These are phyloP conservation scores for Glomus cerebriforme DNA, from an alignment of 192 early-diverging fungal genomes.

Conservation along the genomic window DNA sequence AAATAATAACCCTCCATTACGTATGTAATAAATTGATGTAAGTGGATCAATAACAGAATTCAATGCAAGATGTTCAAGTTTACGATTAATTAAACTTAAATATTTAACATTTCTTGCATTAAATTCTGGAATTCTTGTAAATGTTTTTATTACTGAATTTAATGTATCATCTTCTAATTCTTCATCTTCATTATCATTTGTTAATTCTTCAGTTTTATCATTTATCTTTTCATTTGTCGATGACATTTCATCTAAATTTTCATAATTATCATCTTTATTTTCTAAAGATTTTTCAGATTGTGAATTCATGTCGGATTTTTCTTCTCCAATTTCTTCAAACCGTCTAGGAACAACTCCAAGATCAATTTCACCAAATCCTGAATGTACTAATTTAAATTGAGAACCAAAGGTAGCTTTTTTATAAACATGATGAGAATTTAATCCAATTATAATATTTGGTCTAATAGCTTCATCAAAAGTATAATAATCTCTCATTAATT, in stretches of 20 bases:
- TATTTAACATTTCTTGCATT: conserved; percentile 38
- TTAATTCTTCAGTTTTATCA: too few species aligned
- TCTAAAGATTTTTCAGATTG: not conserved
- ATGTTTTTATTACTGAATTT: not conserved
- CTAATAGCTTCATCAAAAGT: not conserved
- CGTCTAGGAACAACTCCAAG: conserved; percentile 16
- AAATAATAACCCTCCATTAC: conserved; percentile 54
- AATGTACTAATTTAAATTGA: not conserved
- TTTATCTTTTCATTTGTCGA: not conserved
- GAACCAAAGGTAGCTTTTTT: not conserved
- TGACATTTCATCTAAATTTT: not conserved
- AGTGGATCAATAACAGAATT: conserved; percentile 71
- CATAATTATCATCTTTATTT: not conserved
- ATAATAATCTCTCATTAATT: conserved; percentile 13
- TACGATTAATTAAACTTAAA: conserved; percentile 45
- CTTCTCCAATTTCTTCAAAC: not conserved
- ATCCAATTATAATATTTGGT: conserved; percentile 18
- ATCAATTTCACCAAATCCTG: conserved; percentile 2
- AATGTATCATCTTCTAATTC: not conserved
- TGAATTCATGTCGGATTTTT: not conserved
- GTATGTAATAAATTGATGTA: conserved; percentile 54
- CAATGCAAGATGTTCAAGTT: conserved; percentile 61
- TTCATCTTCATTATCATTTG: not conserved
- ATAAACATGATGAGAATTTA: not conserved
- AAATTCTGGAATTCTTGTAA: conserved; percentile 34